phyloP scores from a whole-genome alignment of 768 basidiomycete genomes.

The Pulveroboletus sp. region DNA sequence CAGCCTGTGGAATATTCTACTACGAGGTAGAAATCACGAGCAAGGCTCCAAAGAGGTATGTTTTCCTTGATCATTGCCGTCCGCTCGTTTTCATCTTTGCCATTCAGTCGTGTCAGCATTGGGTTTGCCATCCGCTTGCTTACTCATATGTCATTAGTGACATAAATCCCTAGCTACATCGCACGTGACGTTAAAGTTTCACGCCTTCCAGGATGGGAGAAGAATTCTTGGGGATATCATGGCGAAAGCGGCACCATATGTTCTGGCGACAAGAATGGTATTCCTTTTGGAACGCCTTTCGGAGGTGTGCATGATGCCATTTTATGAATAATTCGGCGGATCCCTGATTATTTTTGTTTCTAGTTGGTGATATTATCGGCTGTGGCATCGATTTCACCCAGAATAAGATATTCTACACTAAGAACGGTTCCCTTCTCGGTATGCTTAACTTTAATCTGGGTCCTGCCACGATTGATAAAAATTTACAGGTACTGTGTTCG shows the following conservation, averaged over 20 bases:
- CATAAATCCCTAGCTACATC: conserved; percentile 51
- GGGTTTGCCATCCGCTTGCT: conserved; percentile 48
- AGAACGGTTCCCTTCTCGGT: conserved; percentile 77
- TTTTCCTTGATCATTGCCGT: conserved; percentile 3
- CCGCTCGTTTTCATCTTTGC: conserved; percentile 14
- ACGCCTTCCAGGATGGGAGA: conserved; percentile 84
- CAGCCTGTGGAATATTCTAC: conserved; percentile 89
- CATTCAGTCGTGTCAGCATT: conserved; percentile 68
- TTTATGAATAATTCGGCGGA: background rate
- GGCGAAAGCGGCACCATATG: conserved; percentile 85
- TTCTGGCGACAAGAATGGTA: conserved; percentile 67
- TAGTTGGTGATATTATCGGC: conserved; percentile 85
- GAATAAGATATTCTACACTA: conserved; percentile 82
- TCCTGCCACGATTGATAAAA: conserved; percentile 11
- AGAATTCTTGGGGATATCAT: conserved; percentile 87
- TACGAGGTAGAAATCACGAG: conserved; percentile 85
- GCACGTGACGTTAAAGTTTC: conserved; percentile 59
- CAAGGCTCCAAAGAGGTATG: conserved; percentile 76
- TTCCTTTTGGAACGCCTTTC: conserved; percentile 73
- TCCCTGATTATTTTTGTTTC: conserved; percentile 4
- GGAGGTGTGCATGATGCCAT: conserved; percentile 52
- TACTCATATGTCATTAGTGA: conserved; percentile 7
- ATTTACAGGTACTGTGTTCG: conserved; percentile 59
- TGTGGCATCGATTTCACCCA: conserved; percentile 90
- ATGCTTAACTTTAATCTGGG: background rate